A percentile compares a stretch with the other conserved stretches of the same genome.
These are phyloP conservation scores for Neurospora terricola DNA, from an alignment of 495 filamentous ascomycete genomes.

Conservation along the genomic window DNA sequence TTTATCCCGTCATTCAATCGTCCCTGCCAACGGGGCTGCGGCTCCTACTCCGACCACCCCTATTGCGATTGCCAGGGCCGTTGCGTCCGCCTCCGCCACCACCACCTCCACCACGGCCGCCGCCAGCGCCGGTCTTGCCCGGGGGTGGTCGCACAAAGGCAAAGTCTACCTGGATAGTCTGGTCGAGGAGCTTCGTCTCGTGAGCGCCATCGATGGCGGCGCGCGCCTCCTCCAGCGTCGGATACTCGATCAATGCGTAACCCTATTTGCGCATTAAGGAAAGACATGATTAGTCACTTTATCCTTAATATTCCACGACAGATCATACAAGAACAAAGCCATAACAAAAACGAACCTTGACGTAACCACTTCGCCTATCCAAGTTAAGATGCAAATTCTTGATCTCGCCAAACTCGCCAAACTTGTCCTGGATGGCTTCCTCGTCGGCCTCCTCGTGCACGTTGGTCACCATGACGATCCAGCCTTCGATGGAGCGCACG, in stretches of 20 bases:
- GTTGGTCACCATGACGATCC: slow-evolving; percentile 95
- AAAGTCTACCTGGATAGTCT: slow-evolving; percentile 87
- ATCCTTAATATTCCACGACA: too few relatives aligned
- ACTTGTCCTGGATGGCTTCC: slow-evolving; percentile 88
- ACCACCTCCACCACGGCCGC: slow-evolving; percentile 37
- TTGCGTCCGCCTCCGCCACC: slow-evolving; percentile 31
- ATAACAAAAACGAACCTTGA: slow-evolving; percentile 59
- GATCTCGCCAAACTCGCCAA: slow-evolving; percentile 94
- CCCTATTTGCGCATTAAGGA: slow-evolving; percentile 44
- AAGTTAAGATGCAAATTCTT: slow-evolving; percentile 95
- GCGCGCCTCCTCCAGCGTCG: slow-evolving; percentile 74
- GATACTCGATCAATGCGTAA: slow-evolving; percentile 89
- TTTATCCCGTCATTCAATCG: neutral
- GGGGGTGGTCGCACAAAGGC: slow-evolving; percentile 94
- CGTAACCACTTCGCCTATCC: slow-evolving; percentile 91
- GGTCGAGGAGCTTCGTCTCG: slow-evolving; percentile 76
- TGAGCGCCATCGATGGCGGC: slow-evolving; percentile 80
- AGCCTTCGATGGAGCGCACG: slow-evolving; percentile 96
- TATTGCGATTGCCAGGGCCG: slow-evolving; percentile 17
- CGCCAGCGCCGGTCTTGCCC: slow-evolving; percentile 29
- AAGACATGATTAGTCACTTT: neutral
- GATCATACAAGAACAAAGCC: too few relatives aligned
- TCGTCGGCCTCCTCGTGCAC: slow-evolving; percentile 97
- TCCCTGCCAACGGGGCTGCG: slow-evolving; percentile 26
- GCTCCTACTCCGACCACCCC: slow-evolving; percentile 39